Evolutionary conservation across 2,329 filamentous ascomycete species (phyloP), one percentile per base, ranked within the genome.

Genomic region (Trichoderma sp.): DNA sequence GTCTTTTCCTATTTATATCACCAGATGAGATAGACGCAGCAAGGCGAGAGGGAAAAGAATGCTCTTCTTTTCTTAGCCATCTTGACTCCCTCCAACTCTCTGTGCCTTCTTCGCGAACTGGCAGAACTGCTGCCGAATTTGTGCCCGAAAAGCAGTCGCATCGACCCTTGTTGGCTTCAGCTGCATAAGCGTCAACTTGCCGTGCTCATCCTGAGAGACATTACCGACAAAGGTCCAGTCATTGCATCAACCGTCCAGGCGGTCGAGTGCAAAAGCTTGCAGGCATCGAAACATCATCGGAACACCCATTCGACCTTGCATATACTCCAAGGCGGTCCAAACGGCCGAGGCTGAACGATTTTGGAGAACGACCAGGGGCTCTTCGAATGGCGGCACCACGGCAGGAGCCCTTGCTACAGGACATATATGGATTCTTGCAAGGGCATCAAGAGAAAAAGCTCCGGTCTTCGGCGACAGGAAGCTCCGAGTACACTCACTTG

Each of bases 381-480:
- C 26, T 52, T 52, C 47, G 58, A 7, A 61, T 52, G 48, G 34
- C 6, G 24, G 9, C 34, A 41, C 47, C 41, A 39, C 41, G 17
- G 3, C 59, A 47, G 15, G 19, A 12, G n/a, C 6, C 15, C 15
- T 19, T 12, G 59, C 2, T 26, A 9, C 50, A 39, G n/a, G 34
- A 51, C 26, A 55, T 63, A 6, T 26, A 39, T 21, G 21, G 14
- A 39, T 63, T 63, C 28, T 45, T 63, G 59, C 19, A 52, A 10
- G n/a, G 15, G 3, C 59, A 24, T 47, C 2, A 39, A 19, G 48
- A 43, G n/a, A 26, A 6, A 14, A 62, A 12, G 24, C 7, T 14
- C 41, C 26, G 39, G 26, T 26, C 28, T 15, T 21, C 41, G 10
- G 50, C 50, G 7, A 26, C 5, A 26, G 59, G 59, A 43, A 62